A percentile compares a stretch with the other conserved stretches of the same genome.
phyloP scores from a whole-genome alignment of 2,329 filamentous ascomycete genomes.

The Colletotrichum costaricense region DNA sequence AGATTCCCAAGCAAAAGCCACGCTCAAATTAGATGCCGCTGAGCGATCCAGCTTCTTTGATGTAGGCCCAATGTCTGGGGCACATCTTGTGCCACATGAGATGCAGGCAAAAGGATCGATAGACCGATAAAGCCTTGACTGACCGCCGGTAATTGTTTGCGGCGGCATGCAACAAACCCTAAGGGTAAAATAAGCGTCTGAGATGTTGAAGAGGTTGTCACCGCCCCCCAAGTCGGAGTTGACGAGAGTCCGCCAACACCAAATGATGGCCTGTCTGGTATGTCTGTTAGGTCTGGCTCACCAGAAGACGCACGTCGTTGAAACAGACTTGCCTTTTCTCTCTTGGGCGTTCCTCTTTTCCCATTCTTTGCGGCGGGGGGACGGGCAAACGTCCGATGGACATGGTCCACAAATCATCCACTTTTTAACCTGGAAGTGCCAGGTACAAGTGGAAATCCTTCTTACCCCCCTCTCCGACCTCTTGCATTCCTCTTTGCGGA shows the following conservation, averaged over 20 bases:
- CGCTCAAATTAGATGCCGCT: background rate
- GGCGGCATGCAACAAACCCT: background rate
- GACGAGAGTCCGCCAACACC: background rate
- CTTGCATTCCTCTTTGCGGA: background rate
- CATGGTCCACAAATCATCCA: background rate
- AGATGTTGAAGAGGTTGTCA: background rate
- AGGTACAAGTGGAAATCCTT: background rate
- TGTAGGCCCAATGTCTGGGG: slow-evolving; percentile 6
- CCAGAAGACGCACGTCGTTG: slow-evolving; percentile 7
- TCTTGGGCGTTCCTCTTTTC: background rate
- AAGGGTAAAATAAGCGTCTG: background rate
- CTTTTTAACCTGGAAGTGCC: background rate
- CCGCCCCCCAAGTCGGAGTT: background rate
- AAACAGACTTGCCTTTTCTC: slow-evolving; percentile 23
- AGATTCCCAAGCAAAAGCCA: background rate
- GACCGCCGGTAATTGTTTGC: background rate
- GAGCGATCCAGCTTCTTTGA: background rate
- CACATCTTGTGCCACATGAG: slow-evolving; percentile 26
- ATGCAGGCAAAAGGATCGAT: slow-evolving; percentile 6
- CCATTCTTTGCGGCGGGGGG: background rate
- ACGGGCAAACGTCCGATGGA: background rate
- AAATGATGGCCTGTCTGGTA: background rate
- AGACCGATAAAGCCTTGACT: background rate
- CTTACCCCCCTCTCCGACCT: background rate
- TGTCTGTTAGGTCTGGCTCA: background rate